Base-by-base conservation (phyloP, 306 rosid species). In the Sicyos edulis region DNA sequence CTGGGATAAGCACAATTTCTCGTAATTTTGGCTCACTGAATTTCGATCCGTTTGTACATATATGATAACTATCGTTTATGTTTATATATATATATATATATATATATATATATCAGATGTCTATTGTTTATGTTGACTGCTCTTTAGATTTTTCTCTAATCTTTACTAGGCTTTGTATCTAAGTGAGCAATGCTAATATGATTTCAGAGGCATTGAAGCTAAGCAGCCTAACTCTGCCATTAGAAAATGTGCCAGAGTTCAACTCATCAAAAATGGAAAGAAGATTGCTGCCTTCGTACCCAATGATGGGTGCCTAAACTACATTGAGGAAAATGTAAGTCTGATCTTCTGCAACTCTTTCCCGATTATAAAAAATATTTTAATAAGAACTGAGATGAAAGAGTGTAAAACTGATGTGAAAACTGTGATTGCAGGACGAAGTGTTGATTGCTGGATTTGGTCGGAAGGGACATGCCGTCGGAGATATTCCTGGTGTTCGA, bases 201-300 rank as follows among this genome's bases (percentile, higher is more conserved):
- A 66, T 66, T 47, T 11, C 72, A 90, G 96, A 1, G 96, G 96
- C 21, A 90, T 90, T 70, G 96, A 90, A 60, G 96, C 96, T 69
- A 90, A 90, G 78, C 96, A 90, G 89, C 93, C 93, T 12, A 90
- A 90, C 81, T 90, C 93, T 77, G 96, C 96, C 26, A 90, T 90
- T 17, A 86, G 96, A 55, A 90, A 90, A 76, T 90, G 96, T 86
- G 96, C 96, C 45, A 83, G 96, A 69, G 96, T 90, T 42, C 96
- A 90, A 56, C 85, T 90, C 12, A 90, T 90, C 32, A 90, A 90
- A 52, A 90, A 86, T 61, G 96, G 96, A 21, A 90, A 90, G 81
- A 90, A 90, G 85, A 90, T 90, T 76, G 96, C 96, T 1, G 96
- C 96, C 1, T 90, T 90, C 22, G 96, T 90, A 1, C 96, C 96